phyloP scores from a whole-genome alignment of 306 rosid genomes.

The Crataegus laevigata region DNA sequence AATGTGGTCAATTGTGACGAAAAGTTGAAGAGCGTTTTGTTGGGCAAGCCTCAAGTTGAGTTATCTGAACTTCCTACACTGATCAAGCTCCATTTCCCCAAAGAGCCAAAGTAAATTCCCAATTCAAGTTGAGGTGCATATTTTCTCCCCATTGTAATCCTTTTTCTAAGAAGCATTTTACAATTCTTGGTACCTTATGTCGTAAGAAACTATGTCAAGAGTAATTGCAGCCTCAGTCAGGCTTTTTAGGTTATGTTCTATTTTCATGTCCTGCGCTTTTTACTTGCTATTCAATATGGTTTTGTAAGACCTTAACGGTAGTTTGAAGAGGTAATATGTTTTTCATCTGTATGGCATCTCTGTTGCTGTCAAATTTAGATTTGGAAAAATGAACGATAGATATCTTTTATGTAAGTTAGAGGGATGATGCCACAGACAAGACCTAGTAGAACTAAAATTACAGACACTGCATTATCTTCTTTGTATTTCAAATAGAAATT shows the following conservation, averaged over 20 bases:
- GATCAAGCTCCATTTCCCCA: constrained; percentile 85
- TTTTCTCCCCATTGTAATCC: background rate
- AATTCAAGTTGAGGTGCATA: constrained; percentile 11
- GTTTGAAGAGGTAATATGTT: background rate
- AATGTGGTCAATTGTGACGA: constrained; percentile 84
- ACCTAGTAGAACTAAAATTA: background rate
- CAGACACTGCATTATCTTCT: background rate
- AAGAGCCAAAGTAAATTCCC: constrained; percentile 44
- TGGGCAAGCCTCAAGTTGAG: constrained; percentile 71
- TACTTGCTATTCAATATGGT: background rate
- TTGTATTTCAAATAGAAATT: constrained; percentile 18
- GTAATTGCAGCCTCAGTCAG: background rate
- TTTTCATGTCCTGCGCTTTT: background rate
- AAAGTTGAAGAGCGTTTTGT: constrained; percentile 57
- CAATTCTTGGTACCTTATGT: constrained; percentile 23
- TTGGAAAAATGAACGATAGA: background rate
- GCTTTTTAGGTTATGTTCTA: background rate
- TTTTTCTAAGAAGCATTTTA: constrained; percentile 12
- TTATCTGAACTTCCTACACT: constrained; percentile 80
- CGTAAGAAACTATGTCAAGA: background rate
- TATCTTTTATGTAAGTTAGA: background rate
- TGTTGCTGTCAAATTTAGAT: background rate
- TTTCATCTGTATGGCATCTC: background rate
- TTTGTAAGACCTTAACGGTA: background rate
- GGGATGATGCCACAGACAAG: background rate